Conservation (phyloP, 352 stramenopile species). For the Phytophthora macrochlamydospora region DNA sequence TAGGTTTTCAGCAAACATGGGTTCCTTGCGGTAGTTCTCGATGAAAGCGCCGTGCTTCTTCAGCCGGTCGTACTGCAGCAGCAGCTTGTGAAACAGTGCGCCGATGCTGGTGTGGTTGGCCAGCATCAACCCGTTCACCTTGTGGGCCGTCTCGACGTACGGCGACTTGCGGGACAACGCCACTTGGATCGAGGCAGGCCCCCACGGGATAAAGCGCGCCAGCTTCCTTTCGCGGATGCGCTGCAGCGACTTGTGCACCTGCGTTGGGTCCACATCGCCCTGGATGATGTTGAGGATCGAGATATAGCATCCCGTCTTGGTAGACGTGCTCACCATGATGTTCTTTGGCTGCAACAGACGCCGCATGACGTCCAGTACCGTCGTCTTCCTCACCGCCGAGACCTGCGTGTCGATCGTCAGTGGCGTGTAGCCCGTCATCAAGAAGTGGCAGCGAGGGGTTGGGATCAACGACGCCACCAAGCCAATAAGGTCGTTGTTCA, state of each 20-base stretch:
- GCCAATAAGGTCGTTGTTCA: conserved; percentile 99
- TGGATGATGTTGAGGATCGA: conserved; percentile 99
- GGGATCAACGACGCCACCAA: conserved; percentile 98
- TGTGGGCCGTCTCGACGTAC: conserved; percentile 97
- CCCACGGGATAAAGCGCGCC: conserved; percentile 99
- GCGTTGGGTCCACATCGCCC: conserved; percentile 97
- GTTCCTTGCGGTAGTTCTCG: conserved; percentile 98
- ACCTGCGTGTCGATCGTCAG: conserved; percentile 94
- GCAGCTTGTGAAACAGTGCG: conserved; percentile 87
- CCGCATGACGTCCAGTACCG: conserved; percentile 99
- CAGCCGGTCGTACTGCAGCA: conserved; percentile 98
- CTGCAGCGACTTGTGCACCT: conserved; percentile 99
- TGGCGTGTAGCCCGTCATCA: conserved; percentile 99
- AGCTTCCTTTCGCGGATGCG: conserved; percentile 97
- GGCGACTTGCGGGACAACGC: conserved; percentile 97
- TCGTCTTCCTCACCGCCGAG: conserved; percentile 96
- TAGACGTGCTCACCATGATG: conserved; percentile 99
- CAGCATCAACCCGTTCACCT: conserved; percentile 98
- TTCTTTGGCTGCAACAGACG: conserved; percentile 97
- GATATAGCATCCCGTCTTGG: conserved; percentile 98
- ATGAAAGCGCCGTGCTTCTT: conserved; percentile 99
- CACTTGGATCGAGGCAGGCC: conserved; percentile 98
- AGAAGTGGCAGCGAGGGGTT: conserved; percentile 98
- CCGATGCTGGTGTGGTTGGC: conserved; percentile 99
- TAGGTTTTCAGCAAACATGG: conserved; percentile 94